Conservation (phyloP, 768 basidiomycete genomes). For the Candolleomyces aberdarensis region DNA sequence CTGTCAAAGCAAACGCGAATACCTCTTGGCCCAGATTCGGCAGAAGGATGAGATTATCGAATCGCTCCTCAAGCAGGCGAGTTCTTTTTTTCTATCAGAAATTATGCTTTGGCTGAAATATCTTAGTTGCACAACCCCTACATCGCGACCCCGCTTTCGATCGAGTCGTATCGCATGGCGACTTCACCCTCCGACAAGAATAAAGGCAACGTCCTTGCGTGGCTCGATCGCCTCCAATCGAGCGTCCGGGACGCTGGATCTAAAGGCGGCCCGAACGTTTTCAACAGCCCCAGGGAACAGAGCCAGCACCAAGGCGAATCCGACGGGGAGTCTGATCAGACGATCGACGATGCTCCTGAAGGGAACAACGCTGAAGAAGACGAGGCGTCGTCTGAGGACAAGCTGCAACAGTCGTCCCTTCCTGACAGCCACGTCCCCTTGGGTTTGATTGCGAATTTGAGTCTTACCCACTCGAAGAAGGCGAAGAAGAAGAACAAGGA, state of each 20-base stretch:
- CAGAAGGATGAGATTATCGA: conserved; percentile 89
- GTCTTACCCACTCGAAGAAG: conserved; percentile 51
- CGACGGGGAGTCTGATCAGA: conserved; percentile 34
- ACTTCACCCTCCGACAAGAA: conserved; percentile 72
- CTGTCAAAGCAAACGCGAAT: conserved; percentile 73
- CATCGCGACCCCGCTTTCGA: conserved; percentile 72
- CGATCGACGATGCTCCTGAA: conserved; percentile 18
- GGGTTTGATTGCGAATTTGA: conserved; percentile 70
- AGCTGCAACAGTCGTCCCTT: conserved; percentile 44
- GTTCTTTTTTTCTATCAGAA: conserved; percentile 14
- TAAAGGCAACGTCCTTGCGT: conserved; percentile 66
- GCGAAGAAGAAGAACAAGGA: conserved; percentile 38
- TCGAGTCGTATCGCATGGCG: conserved; percentile 75
- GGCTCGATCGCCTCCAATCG: conserved; percentile 69
- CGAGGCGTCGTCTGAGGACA: conserved; percentile 39
- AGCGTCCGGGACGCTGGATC: conserved; percentile 51
- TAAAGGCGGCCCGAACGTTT: conserved; percentile 39
- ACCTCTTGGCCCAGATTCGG: conserved; percentile 78
- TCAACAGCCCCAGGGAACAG: conserved; percentile 39
- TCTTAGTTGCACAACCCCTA: conserved; percentile 78
- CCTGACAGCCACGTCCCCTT: conserved; percentile 75
- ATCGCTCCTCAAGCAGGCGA: conserved; percentile 76
- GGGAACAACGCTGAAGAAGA: conserved; percentile 28
- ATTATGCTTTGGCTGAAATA: not conserved
- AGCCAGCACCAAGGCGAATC: conserved; percentile 37